Evolutionary conservation across 306 rosid species (phyloP), one percentile per base, ranked within the genome.

Genomic region (Pyrus pyrifolia): DNA sequence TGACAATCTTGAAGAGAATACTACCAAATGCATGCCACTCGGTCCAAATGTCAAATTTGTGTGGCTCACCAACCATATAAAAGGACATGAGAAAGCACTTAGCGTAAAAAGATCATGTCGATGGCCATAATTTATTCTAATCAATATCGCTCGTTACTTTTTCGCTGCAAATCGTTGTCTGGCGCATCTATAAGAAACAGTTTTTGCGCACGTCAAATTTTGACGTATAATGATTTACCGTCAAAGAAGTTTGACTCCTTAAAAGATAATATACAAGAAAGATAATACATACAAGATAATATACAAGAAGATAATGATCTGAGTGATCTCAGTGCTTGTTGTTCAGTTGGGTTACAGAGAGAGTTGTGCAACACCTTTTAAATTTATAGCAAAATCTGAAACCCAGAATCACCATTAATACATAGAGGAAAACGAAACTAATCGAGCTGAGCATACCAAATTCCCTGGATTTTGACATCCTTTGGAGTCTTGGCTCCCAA

Each of bases 371-470:
- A 73, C 79, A 69, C 62, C 74, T 18, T 75, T 14, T 72, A 0
- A 60, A 40, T 42, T 83, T 77, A 70, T 79, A 88, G 76, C 84
- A 87, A 84, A 86, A 86, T 84, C 86, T 65, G 81, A 84, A 68
- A 59, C 77, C 64, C 70, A 67, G 70, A 74, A 79, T 61, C 29
- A 78, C 38, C 38, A 67, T 74, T 61, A 42, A 71, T 61, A n/a
- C 80, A 76, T 42, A 33, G 25, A 49, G 30, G 38, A 73, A 22
- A 35, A 22, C 21, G 27, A 53, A 89, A 3, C 38, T 81, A 87
- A 0, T 92, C 98, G 65, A 94, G 98, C 92, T 94, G 98, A 84
- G 95, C 98, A 82, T 94, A 94, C 98, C 98, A 94, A 59, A 94
- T 5, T 6, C 98, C 98, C 83, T 89, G 94, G 78, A 94, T 92